phyloP scores from a whole-genome alignment of 1,284 basidiomycete species.

The Kwoniella shivajii region DNA sequence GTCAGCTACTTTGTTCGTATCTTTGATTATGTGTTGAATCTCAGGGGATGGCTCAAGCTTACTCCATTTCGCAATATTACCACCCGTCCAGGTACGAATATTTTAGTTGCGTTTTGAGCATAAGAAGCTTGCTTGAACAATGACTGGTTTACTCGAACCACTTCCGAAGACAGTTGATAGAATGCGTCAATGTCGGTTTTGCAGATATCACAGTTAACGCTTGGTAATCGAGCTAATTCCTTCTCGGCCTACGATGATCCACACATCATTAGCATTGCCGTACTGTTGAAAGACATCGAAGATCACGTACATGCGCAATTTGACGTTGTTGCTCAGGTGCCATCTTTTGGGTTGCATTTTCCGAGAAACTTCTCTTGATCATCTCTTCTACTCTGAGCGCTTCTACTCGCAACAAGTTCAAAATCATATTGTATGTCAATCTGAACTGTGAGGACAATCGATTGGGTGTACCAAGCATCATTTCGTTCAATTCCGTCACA shows the following conservation, averaged over 20 bases:
- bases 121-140: constrained; percentile 68
- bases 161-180: constrained; percentile 74
- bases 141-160: constrained; percentile 67
- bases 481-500: constrained; percentile 73
- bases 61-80: constrained; percentile 83
- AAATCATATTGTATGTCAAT: constrained; percentile 98
- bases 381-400: constrained; percentile 97
- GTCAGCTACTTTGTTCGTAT: not conserved
- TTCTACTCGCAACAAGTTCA: constrained; percentile 94
- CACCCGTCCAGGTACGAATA: constrained; percentile 73
- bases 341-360: constrained; percentile 90
- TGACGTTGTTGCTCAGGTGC: constrained; percentile 91
- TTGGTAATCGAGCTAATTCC: constrained; percentile 65
- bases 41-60: constrained; percentile 37
- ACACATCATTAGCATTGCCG: constrained; percentile 3
- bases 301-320: constrained; percentile 68
- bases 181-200: constrained; percentile 68
- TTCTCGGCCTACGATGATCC: constrained; percentile 68
- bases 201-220: constrained; percentile 71
- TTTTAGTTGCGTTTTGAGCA: constrained; percentile 69
- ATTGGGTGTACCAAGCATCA: constrained; percentile 91
- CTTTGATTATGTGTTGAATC: not conserved
- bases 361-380: constrained; percentile 99
- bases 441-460: constrained; percentile 97
- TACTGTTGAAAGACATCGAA: not conserved